Evolutionary conservation across 331 rosid species (phyloP).

Genomic region (Pyrus hybrid): DNA sequence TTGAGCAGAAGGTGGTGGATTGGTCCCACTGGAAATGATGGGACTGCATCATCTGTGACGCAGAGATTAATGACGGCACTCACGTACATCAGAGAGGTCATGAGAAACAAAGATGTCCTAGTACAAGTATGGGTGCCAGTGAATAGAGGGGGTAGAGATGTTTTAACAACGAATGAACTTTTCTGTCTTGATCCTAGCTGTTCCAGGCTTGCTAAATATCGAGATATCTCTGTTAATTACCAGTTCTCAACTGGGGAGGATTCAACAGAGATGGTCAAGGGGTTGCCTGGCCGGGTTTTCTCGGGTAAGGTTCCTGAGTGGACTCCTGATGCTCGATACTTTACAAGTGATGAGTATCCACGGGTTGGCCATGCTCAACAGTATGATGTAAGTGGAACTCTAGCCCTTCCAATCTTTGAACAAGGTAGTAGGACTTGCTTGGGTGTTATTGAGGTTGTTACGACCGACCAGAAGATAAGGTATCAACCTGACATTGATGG

Average conservation of each 20-base stretch:
- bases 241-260: constrained; percentile 61
- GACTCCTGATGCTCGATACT: constrained; percentile 89
- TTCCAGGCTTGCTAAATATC: constrained; percentile 53
- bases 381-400: constrained; percentile 66
- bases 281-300: constrained; percentile 90
- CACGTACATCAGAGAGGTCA: constrained; percentile 41
- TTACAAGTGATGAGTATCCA: constrained; percentile 68
- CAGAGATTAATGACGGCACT: constrained; percentile 64
- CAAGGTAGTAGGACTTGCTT: constrained; percentile 65
- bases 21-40: constrained; percentile 30
- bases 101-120: constrained; percentile 61
- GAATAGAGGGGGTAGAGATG: constrained; percentile 45
- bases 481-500: constrained; percentile 64
- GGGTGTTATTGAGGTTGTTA: constrained; percentile 89
- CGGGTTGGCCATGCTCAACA: constrained; percentile 64
- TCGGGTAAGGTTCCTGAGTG: constrained; percentile 79
- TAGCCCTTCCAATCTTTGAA: constrained; percentile 87
- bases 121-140: constrained; percentile 86
- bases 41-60: constrained; percentile 36
- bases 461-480: constrained; percentile 55
- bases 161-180: constrained; percentile 59
- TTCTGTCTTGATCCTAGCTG: constrained; percentile 44
- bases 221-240: constrained; percentile 51
- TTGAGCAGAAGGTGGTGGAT: constrained; percentile 48
- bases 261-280: constrained; percentile 40